Evolutionary conservation across 371 early-diverging fungal genomes (phyloP).

Genomic region (Massospora cicadina): DNA sequence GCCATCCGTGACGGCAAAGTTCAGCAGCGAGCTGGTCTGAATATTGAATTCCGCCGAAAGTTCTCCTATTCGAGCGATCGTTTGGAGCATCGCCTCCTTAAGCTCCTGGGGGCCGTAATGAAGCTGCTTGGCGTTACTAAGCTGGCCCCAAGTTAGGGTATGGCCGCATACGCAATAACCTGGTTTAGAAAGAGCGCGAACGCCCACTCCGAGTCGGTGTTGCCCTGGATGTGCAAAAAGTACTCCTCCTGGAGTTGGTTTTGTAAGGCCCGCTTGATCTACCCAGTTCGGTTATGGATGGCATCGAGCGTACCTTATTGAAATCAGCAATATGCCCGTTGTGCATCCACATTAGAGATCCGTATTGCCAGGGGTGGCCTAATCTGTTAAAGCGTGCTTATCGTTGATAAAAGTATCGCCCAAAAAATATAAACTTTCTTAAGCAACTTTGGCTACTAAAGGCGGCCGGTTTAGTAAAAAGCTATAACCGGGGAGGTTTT

Average conservation of each 20-base stretch:
- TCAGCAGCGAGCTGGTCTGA: constrained; percentile 43
- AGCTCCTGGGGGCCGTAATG: constrained; percentile 34
- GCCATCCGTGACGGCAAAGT: constrained; percentile 82
- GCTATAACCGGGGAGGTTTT: too few species aligned
- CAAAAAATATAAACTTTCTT: too few species aligned
- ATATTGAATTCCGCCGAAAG: constrained; percentile 46
- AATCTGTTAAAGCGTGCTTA: neutral
- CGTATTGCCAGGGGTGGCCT: constrained; percentile 53
- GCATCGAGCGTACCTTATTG: constrained; percentile 25
- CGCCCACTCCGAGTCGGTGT: constrained; percentile 72
- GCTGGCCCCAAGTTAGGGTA: constrained; percentile 18
- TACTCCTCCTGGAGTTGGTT: constrained; percentile 44
- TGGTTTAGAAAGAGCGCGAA: constrained; percentile 72
- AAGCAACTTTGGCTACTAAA: too few species aligned
- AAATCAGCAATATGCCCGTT: constrained; percentile 62
- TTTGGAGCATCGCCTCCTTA: constrained; percentile 51
- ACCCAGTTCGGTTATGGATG: constrained; percentile 5
- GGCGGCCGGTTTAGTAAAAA: too few species aligned
- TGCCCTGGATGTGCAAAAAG: constrained; percentile 53
- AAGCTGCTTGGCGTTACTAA: constrained; percentile 28
- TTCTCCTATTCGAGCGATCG: constrained; percentile 45
- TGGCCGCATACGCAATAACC: constrained; percentile 16
- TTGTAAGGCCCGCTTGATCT: constrained; percentile 55
- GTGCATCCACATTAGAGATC: constrained; percentile 78
- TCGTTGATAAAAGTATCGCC: constrained; percentile 1